A percentile compares a stretch with the other conserved stretches of the same genome.
Conservation (phyloP, 164 flowering plant species). For the Stephania japonica region DNA sequence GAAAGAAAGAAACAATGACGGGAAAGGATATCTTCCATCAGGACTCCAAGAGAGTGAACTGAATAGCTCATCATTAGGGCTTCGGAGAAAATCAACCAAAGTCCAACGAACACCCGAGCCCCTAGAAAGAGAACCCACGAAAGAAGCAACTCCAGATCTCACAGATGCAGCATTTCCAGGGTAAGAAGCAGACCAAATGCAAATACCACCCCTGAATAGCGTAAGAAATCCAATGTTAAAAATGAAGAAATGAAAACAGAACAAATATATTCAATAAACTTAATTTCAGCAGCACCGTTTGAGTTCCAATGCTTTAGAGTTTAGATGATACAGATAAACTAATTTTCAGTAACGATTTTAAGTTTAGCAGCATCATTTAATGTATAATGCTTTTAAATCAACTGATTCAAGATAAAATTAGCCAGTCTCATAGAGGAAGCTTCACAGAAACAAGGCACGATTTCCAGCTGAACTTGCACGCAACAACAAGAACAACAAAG, state of each 20-base stretch:
- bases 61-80: slow-evolving; percentile 57
- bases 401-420: no score
- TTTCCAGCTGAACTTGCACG: neutral
- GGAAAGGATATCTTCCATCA: slow-evolving; percentile 86
- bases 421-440: no score
- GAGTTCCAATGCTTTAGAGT: neutral
- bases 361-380: no score
- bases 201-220: slow-evolving; percentile 75
- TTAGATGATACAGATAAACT: neutral
- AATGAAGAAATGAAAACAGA: neutral
- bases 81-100: slow-evolving; percentile 76
- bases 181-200: slow-evolving; percentile 93
- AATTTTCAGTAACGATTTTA: no score
- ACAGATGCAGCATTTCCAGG: slow-evolving; percentile 82
- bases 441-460: neutral
- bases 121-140: slow-evolving; percentile 55
- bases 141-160: slow-evolving; percentile 69
- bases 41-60: slow-evolving; percentile 95
- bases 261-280: neutral
- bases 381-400: no score
- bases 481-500: neutral
- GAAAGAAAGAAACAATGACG: neutral
- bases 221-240: neutral
- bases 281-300: neutral
- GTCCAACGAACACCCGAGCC: slow-evolving; percentile 81